phyloP scores from a whole-genome alignment of 495 filamentous ascomycete genomes.

The Aspergillus homomorphus region DNA sequence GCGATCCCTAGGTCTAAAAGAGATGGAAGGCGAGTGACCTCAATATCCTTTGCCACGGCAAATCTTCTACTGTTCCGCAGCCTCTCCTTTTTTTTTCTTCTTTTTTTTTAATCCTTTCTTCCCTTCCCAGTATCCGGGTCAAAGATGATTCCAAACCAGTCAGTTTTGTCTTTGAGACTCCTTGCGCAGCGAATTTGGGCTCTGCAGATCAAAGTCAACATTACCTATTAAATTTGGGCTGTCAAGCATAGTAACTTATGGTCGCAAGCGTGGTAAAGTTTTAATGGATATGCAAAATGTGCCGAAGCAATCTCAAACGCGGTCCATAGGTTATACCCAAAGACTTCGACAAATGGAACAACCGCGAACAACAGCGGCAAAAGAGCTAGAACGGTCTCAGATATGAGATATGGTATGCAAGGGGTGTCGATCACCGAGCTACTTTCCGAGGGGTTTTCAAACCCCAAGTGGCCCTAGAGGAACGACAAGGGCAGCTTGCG shows the following conservation, averaged over 20 bases:
- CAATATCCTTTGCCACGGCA: too few relatives aligned
- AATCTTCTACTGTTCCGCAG: too few relatives aligned
- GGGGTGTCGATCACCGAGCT: constrained; percentile 7
- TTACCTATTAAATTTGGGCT: neutral
- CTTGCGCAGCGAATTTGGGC: neutral
- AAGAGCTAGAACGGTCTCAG: neutral
- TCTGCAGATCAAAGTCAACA: neutral
- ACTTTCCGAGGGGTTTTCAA: neutral
- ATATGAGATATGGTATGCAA: constrained; percentile 5
- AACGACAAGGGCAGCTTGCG: neutral
- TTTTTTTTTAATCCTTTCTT: neutral
- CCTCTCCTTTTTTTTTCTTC: too few relatives aligned
- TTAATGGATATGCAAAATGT: neutral
- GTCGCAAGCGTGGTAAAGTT: neutral
- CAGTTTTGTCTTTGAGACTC: neutral
- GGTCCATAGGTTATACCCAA: neutral
- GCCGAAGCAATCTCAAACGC: neutral
- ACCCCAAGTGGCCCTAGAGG: neutral
- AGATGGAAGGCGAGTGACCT: neutral
- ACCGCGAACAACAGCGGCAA: neutral
- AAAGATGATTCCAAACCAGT: neutral
- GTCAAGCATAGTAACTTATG: neutral
- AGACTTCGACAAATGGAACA: neutral
- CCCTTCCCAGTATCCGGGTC: too few relatives aligned
- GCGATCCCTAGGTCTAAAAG: neutral